These are phyloP conservation scores for Citrullus colocynthis DNA, from an alignment of 306 rosid genomes.

Conservation along the genomic window DNA sequence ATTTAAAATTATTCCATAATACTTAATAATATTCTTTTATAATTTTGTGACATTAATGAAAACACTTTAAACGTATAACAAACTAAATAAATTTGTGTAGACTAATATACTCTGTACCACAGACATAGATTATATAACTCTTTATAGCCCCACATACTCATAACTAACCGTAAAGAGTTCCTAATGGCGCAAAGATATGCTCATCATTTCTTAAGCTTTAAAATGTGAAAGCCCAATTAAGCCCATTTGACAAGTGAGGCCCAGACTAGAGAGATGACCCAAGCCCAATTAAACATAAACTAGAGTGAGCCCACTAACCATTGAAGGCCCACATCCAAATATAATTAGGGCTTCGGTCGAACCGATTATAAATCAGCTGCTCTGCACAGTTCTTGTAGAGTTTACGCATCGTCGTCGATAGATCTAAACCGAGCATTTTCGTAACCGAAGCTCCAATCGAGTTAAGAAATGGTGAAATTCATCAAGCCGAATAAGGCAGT, in stretches of 20 bases:
- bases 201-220: neutral
- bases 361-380: neutral
- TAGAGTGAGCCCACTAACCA: neutral
- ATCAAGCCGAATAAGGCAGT: conserved; percentile 36
- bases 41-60: too few relatives aligned
- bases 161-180: too few relatives aligned
- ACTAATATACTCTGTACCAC: too few relatives aligned
- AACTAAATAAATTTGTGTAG: too few relatives aligned
- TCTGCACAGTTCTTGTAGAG: neutral
- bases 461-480: conserved; percentile 27
- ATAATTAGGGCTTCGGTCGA: neutral
- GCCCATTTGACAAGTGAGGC: neutral
- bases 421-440: neutral
- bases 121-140: too few relatives aligned
- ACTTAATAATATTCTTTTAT: too few relatives aligned
- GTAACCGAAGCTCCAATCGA: neutral
- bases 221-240: neutral
- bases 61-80: too few relatives aligned
- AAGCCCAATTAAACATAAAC: neutral
- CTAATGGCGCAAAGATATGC: too few relatives aligned
- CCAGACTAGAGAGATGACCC: neutral
- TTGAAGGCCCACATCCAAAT: neutral
- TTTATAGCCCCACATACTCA: too few relatives aligned
- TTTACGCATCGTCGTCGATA: neutral
- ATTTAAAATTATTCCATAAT: too few relatives aligned